Base-by-base conservation (phyloP, 1,139 yeast genomes). In the Zygotorulaspora mrakii region DNA sequence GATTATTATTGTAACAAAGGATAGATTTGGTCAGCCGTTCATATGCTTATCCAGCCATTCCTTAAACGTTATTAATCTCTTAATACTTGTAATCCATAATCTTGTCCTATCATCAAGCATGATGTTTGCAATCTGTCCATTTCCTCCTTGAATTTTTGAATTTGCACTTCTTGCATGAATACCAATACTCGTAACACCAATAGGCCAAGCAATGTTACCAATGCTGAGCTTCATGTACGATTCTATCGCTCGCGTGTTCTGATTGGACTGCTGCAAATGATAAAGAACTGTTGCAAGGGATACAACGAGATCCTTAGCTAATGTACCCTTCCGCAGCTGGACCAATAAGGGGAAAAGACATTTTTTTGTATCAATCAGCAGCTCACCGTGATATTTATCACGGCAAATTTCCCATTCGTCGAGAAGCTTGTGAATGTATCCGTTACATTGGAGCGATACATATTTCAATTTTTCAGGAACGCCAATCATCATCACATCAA, bases 141-240 rank as follows among this genome's bases (percentile, higher is more conserved):
- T 60, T 34, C 45, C 45, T 25, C 52, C 54, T 36, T 45, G 50
- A 28, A 74, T 65, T 47, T 68, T 64, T 27, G 68, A 66, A 52
- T 76, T 74, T 13, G 83, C 77, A 48, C 79, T 74, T 45, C 94
- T 67, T 28, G 79, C 82, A 59, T 87, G 95, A 43, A 87, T 85
- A 33, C 94, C 89, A 10, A 86, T 84, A 40, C 77, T 76, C 9
- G 79, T 69, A 8, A 87, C 85, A 25, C 96, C 96, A 47, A 87
- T 83, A 2, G 96, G 96, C 95, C 95, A 87, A 2, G 94, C 91
- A 1, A 84, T 87, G 50, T 85, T 85, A 1, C 96, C 96, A 23
- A 87, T 80, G 55, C 94, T 82, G 48, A 87, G 66, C 49, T 82
- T 76, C 71, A 85, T 68, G 57, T 87, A 87, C 26, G 80, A 70